Base-by-base conservation (phyloP, 2,329 filamentous ascomycete species). In the Cladosporium cucumerinum region DNA sequence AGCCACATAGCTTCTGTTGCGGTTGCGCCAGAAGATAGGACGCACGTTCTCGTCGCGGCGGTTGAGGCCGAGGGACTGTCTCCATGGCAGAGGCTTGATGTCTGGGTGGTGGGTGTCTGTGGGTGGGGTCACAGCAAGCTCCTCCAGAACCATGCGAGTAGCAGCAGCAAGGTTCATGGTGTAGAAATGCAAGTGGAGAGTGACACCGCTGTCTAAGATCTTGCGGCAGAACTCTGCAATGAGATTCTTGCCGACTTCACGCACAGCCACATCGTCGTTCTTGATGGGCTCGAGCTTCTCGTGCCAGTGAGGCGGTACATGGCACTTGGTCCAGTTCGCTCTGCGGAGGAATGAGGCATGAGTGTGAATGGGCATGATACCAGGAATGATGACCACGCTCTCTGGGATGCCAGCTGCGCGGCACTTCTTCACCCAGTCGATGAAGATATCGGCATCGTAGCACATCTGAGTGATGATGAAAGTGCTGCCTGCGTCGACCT, bases 391-490 rank as follows among this genome's bases (percentile, higher is more conserved):
- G 18, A 91, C 91, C 34, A 95, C 83, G 28, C 81, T 88, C 18
- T 76, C 73, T 12, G 74, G 73, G 74, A 99, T 94, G 57, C 95
- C 95, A 73, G 87, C 88, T 61, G 89, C 92, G 58, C 93, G 89
- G 66, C 94, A 93, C 76, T 91, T 95, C 70, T 86, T 83, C 43
- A 96, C 90, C 95, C 95, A 99, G 61, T 88, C 86, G 62, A 98
- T 80, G 79, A 99, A 99, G 75, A 95, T 94, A 74, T 99, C 94
- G 58, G 87, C 93, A 74, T 99, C 94, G 82, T 99, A 99, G 80
- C 98, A 98, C 95, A 99, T 99, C 81, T 99, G 95, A 0, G 95
- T 98, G 62, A 99, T 91, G 69, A 99, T 91, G 76, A 98, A 99
- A 7, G 90, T 89, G 67, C 90, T 93, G 60, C 95, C 95, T 66